Evolutionary conservation across 192 early-diverging fungal species (phyloP).

Genomic region (Phycomyces blakesleeanus): DNA sequence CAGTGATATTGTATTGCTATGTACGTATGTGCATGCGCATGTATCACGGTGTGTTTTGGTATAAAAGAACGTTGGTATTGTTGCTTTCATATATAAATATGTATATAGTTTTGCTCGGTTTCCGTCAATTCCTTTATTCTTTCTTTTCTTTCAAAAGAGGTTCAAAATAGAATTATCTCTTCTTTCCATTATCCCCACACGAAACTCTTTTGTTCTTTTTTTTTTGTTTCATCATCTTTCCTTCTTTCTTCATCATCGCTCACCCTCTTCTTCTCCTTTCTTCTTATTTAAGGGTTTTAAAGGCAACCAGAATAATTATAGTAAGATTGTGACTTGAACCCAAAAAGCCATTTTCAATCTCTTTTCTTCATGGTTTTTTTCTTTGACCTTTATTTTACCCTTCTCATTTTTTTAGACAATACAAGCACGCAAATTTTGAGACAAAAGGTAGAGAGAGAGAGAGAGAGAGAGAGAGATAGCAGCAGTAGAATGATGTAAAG

Average conservation of each 20-base stretch:
- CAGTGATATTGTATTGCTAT: no score
- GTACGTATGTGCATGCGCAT: no score
- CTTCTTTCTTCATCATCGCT: background rate
- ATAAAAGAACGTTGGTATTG: no score
- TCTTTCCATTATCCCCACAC: background rate
- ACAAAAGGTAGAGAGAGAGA: background rate
- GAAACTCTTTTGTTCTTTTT: background rate
- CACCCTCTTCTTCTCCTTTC: background rate
- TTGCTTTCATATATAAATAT: no score
- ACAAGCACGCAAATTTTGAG: background rate
- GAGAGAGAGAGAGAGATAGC: background rate
- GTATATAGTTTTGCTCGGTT: background rate
- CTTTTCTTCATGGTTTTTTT: background rate
- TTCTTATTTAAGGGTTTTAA: no score
- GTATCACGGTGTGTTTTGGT: no score
- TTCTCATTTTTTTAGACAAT: background rate
- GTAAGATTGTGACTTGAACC: no score
- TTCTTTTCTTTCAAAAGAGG: background rate
- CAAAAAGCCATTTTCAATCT: no score
- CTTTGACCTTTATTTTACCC: no score
- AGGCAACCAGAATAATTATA: no score
- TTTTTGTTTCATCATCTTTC: background rate
- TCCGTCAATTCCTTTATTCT: conserved; percentile 1
- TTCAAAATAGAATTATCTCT: no score
- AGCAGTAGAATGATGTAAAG: background rate